These are phyloP conservation scores for Umbellularia californica DNA, from an alignment of 164 flowering plant species.

Conservation along the genomic window DNA sequence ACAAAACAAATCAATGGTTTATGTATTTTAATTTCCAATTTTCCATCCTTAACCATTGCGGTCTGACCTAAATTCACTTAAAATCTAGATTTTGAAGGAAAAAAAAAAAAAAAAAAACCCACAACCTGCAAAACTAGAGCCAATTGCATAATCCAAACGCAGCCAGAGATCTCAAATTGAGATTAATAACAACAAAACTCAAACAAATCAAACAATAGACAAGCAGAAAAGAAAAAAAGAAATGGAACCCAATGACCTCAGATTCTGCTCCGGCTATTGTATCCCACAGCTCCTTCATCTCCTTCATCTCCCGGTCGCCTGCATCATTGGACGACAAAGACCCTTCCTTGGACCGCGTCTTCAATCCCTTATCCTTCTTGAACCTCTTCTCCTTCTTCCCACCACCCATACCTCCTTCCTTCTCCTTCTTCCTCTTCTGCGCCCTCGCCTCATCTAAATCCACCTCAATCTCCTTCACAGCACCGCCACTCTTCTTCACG, in stretches of 20 bases:
- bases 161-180: neutral
- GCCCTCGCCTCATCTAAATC: slow-evolving; percentile 25
- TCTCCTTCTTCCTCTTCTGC: slow-evolving; percentile 36
- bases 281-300: slow-evolving; percentile 90
- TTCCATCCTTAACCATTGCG: too few relatives aligned
- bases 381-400: slow-evolving; percentile 39
- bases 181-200: too few relatives aligned
- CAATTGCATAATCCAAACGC: neutral
- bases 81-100: too few relatives aligned
- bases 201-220: neutral
- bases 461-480: neutral
- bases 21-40: too few relatives aligned
- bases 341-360: slow-evolving; percentile 17
- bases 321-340: slow-evolving; percentile 26
- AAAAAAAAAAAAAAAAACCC: too few relatives aligned
- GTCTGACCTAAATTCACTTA: too few relatives aligned
- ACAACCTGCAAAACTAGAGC: too few relatives aligned
- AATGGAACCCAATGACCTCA: slow-evolving; percentile 44
- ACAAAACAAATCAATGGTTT: too few relatives aligned
- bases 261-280: slow-evolving; percentile 80
- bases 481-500: slow-evolving; percentile 46
- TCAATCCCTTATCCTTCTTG: slow-evolving; percentile 31
- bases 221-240: too few relatives aligned
- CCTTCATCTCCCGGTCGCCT: slow-evolving; percentile 66
- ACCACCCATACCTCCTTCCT: slow-evolving; percentile 20